phyloP scores from a whole-genome alignment of 768 basidiomycete species.

The Tephrocybe sp. region DNA sequence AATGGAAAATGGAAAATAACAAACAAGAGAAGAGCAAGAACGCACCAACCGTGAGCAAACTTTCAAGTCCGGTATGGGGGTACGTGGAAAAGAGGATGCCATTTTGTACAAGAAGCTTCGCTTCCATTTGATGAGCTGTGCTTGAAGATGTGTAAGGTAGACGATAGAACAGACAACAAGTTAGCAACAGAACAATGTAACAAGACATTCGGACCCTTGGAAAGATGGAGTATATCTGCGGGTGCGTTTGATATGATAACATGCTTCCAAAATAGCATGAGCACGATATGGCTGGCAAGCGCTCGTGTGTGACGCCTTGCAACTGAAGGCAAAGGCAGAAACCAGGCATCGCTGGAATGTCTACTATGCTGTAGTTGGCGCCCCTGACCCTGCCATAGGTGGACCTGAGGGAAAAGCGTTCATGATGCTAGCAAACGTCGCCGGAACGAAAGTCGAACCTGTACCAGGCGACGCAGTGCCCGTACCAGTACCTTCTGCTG shows the following conservation, averaged over 20 bases:
- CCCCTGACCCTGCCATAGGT: constrained; percentile 8
- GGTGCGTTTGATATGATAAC: background rate
- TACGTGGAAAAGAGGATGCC: background rate
- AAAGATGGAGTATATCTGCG: background rate
- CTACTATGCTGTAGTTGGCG: constrained; percentile 13
- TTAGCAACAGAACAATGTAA: constrained; percentile 1
- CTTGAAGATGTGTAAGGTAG: background rate
- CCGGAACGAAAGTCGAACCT: constrained; percentile 35
- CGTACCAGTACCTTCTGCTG: constrained; percentile 1
- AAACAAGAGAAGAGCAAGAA: background rate
- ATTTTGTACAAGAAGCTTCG: constrained; percentile 1
- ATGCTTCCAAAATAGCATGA: background rate
- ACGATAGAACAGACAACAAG: background rate
- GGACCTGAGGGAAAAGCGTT: constrained; percentile 54
- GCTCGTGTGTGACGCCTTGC: background rate
- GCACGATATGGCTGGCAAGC: background rate
- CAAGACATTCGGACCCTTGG: background rate
- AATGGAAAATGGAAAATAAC: constrained; percentile 1
- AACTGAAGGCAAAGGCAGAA: background rate
- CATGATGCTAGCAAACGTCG: constrained; percentile 69
- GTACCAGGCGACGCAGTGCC: constrained; percentile 12
- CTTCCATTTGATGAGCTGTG: constrained; percentile 3
- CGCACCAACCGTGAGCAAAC: background rate
- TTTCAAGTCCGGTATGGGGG: background rate
- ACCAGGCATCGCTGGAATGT: background rate